Percentiles rank a stretch among this genome's conserved stretches.
Evolutionary conservation across 768 basidiomycete species (phyloP).

Genomic region (Astraeus odoratus): DNA sequence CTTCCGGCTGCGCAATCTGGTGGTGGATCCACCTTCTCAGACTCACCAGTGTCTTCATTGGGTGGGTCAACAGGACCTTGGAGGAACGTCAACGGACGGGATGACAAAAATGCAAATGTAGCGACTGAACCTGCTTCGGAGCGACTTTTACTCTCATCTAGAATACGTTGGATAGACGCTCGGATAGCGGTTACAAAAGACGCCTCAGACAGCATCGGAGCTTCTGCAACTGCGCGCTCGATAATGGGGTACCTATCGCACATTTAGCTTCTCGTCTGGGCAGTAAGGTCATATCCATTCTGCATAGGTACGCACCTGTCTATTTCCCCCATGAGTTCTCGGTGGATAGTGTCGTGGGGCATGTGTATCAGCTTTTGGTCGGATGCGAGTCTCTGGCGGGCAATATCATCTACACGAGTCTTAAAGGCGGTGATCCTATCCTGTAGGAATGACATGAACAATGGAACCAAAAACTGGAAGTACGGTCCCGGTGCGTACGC

Average conservation of each 20-base stretch:
- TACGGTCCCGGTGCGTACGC: slow-evolving; percentile 36
- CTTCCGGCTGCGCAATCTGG: background rate
- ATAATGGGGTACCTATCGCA: slow-evolving; percentile 52
- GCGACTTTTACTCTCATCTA: slow-evolving; percentile 29
- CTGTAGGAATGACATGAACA: slow-evolving; percentile 26
- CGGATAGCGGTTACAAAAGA: slow-evolving; percentile 39
- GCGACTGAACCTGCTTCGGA: background rate
- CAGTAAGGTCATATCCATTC: background rate
- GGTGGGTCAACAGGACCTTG: background rate
- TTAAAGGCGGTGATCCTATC: slow-evolving; percentile 47
- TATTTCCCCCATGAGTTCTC: slow-evolving; percentile 65
- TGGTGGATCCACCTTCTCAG: background rate
- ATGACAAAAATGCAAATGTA: slow-evolving; percentile 3
- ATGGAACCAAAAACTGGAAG: background rate
- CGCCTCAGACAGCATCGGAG: slow-evolving; percentile 42
- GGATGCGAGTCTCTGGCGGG: slow-evolving; percentile 44
- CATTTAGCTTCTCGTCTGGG: background rate
- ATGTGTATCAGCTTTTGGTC: slow-evolving; percentile 49
- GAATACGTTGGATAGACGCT: slow-evolving; percentile 37
- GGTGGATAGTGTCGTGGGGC: slow-evolving; percentile 45
- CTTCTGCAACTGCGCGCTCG: slow-evolving; percentile 52
- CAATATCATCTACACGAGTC: slow-evolving; percentile 55
- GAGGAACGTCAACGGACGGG: background rate
- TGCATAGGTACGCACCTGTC: slow-evolving; percentile 43
- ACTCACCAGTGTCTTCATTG: background rate